These are phyloP conservation scores for Rosa rugosa DNA, from an alignment of 306 rosid species.

Conservation along the genomic window DNA sequence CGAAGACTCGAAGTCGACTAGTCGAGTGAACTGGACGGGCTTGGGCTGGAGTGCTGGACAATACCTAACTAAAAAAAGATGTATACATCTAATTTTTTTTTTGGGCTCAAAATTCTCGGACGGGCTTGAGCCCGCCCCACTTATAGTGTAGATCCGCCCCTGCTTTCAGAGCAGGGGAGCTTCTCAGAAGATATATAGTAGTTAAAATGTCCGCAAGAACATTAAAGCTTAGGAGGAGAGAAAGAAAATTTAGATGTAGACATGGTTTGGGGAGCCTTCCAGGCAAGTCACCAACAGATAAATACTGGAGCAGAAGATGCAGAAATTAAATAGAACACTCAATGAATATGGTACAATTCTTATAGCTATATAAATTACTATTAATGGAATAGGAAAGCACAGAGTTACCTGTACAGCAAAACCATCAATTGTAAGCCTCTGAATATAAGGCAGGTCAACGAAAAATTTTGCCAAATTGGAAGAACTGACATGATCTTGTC, in stretches of 20 bases:
- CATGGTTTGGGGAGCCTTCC: slow-evolving; percentile 20
- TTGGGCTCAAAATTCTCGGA: too few species aligned
- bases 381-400: not conserved
- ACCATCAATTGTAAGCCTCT: slow-evolving; percentile 47
- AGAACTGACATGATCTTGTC: slow-evolving; percentile 13
- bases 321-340: not conserved
- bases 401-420: slow-evolving; percentile 42
- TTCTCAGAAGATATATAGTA: slow-evolving; percentile 49
- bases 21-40: too few species aligned
- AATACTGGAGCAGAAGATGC: slow-evolving; percentile 42
- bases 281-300: slow-evolving; percentile 43
- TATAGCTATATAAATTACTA: not conserved
- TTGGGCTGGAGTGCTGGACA: too few species aligned
- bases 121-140: too few species aligned
- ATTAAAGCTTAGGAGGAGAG: slow-evolving; percentile 40
- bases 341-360: not conserved
- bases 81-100: too few species aligned
- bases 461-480: slow-evolving; percentile 50
- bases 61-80: too few species aligned
- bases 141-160: too few species aligned
- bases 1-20: too few species aligned
- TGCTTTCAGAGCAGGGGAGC: slow-evolving; percentile 52
- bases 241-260: slow-evolving; percentile 44
- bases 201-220: slow-evolving; percentile 44
- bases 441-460: slow-evolving; percentile 39